Conservation (phyloP, 495 filamentous ascomycete species). For the Xylaria sp. region DNA sequence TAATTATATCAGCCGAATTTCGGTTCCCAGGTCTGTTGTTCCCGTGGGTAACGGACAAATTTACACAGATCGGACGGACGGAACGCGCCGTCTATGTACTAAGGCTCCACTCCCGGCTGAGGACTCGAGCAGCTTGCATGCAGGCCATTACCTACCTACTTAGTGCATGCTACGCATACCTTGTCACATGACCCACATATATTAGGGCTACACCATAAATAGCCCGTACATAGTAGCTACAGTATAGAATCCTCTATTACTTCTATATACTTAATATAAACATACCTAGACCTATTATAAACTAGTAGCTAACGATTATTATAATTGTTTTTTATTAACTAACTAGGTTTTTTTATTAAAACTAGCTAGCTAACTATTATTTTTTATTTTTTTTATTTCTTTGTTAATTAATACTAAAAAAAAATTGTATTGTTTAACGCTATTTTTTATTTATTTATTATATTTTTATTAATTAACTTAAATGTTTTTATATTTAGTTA, state of each 20-base stretch:
- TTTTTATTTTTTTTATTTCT: no score
- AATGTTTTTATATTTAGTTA: no score
- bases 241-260: no score
- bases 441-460: no score
- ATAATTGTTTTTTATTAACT: not conserved
- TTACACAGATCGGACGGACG: slow-evolving; percentile 9
- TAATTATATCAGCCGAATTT: not conserved
- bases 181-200: no score
- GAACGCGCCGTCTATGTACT: slow-evolving; percentile 13
- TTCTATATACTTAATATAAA: not conserved
- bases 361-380: no score
- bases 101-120: not conserved
- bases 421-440: not conserved
- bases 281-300: not conserved
- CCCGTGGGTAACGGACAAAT: not conserved
- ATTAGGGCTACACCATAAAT: no score
- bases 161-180: not conserved
- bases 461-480: no score
- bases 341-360: no score
- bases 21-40: not conserved
- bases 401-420: not conserved
- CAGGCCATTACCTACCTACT: not conserved
- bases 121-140: slow-evolving; percentile 2
- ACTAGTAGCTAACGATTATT: not conserved
- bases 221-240: no score